Evolutionary conservation across 2,329 filamentous ascomycete genomes (phyloP), one percentile per base, ranked within the genome.

Genomic region (Elsinoe perseae): DNA sequence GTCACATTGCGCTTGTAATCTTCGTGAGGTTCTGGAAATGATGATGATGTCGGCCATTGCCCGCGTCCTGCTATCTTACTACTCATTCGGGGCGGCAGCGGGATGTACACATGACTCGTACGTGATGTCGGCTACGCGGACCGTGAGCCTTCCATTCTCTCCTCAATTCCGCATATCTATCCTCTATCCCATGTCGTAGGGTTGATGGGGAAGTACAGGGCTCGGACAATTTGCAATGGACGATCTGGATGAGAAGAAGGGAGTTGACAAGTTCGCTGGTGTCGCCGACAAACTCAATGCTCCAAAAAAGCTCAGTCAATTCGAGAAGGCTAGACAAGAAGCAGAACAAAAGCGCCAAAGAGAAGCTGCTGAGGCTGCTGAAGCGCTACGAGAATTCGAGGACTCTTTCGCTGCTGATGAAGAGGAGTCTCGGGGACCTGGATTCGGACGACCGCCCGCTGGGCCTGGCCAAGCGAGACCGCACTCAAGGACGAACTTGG

Each of bases 251-350:
- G 58, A 59, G 28, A 58, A 57, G 5, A 64, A 67, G 43, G 28
- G 25, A 6, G 56, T 59, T 28, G 59, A 63, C 36, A 71, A 74
- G 48, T 91, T 92, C 65, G 85, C 87, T 12, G 82, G 89, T 64
- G 78, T 88, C 58, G 81, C 85, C 57, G 80, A 84, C 53, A 95
- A 95, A 71, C 82, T 93, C 52, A 61, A 65, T 56, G 88, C 88
- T 50, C 83, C 88, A 0, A 80, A 84, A 60, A 93, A 91, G 72
- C 88, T 93, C 68, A 95, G 89, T 18, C 79, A 86, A 23, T 95
- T 95, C 69, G 91, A 95, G 73, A 85, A 85, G 64, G 87, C 95
- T 69, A 89, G 87, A 70, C 88, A 88, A 58, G 89, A 95, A 69
- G 88, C 87, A 57, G 89, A 95, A 75, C 89, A 89, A 21, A 95